Base-by-base conservation (phyloP, 2,329 filamentous ascomycete genomes). In the Cryphonectria parasitica region DNA sequence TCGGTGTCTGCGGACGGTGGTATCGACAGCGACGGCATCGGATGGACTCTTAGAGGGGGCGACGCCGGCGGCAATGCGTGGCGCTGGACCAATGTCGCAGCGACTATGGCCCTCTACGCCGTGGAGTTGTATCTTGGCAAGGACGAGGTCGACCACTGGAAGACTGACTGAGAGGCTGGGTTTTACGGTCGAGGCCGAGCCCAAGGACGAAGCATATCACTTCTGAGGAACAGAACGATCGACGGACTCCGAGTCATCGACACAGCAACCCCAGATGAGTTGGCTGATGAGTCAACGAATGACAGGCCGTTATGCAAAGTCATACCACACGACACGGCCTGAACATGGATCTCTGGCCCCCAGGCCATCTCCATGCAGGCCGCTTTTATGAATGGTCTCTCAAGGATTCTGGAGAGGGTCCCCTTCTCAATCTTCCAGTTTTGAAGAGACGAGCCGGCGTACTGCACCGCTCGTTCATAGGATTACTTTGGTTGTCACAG, bases 91-190 rank as follows among this genome's bases (percentile, higher is more conserved):
- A 99, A 99, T 76, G 86, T 98, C 58, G 92, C 91, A 7, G 90
- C 91, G 65, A 98, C 95, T 0, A 97, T 98, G 92, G 87, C 88
- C 8, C 83, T 98, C 22, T 99, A 99, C 79, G 92, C 94, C 3
- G 86, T 98, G 60, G 96, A 99, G 81, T 83, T 98, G 68, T 95
- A 95, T 77, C 87, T 98, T 15, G 93, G 94, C 31, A 92, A 92
- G 74, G 92, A 93, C 69, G 93, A 97, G 77, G 88, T 93, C 64
- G 93, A 97, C 76, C 95, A 98, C 80, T 98, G 95, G 95, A 98
- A 98, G 84, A 91, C 91, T 31, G 95, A 98, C 80, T 97, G 86
- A 92, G 73, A 63, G 28, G 39, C 8, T n/a, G 28, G 60, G 31
- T 11, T 6, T n/a, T 10, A 17, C 52, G 45, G 36, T 43, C 19